Evolutionary conservation across 805 yeast species (phyloP), one percentile per base, ranked within the genome.

Genomic region (Candida sanyiensis): DNA sequence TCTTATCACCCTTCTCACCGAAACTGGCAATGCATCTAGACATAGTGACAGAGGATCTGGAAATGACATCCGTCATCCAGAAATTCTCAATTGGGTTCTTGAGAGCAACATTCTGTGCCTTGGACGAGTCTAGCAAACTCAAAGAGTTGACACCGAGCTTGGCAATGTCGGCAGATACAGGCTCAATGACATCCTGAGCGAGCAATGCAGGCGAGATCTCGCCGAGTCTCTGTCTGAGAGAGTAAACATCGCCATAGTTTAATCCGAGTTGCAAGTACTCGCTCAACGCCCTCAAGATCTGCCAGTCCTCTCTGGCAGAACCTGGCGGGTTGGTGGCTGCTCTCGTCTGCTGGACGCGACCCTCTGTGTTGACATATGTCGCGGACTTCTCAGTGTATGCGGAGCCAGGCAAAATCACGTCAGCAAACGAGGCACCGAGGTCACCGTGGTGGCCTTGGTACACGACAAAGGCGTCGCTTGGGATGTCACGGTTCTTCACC

Each of bases 381-480:
- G 84, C 88, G 20, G 78, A 67, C 64, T 85, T 86, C 62, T 85
- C 95, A 28, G 95, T 86, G 72, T 81, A 86, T 28, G 95, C 95
- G 25, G 89, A 73, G 34, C 89, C 89, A 33, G 95, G 95, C 49
- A 85, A 72, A 43, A 85, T 74, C 32, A 85, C 94, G 61, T 85
- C 95, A 32, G 95, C 95, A 51, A 77, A 73, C 7, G 90, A 79
- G 21, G 95, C 95, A 50, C 95, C 95, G 17, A 73, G 62, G 52
- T 85, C 95, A 65, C 95, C 95, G 63, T 85, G 95, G 63, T 86
- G 95, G 40, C 95, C 95, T 66, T 85, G 87, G 66, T 85, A 85
- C 38, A 85, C 79, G 22, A 86, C 95, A 59, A 85, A 86, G 4
- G 95, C 86, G 58, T 85, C 93, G 59, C 70, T 69, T 49, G 95